Evolutionary conservation across 139 green algal genomes (phyloP), one percentile per base, ranked within the genome.

Genomic region (Coelastrella sp.): DNA sequence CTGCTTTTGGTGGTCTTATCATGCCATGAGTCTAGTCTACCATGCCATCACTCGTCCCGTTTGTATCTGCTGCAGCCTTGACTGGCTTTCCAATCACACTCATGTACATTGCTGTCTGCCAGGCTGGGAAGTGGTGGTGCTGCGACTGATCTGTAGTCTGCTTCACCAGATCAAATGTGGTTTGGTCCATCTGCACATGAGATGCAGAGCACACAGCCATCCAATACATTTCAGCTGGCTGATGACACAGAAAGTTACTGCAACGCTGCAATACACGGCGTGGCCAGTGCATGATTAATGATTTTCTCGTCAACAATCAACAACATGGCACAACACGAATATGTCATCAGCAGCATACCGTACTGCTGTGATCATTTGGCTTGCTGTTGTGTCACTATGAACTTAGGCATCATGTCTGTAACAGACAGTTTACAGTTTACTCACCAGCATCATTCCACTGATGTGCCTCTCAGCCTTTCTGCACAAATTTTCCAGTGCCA

Each of bases 401-500:
- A 49, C 1, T 49, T 49, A 49, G 1, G 35, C 35, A 49, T 49
- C 35, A 49, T 49, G 35, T 49, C 14, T 70, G 14, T 70, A 20
- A 70, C 14, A 12, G 14, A 70, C 14, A 15, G 14, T 70, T 7
- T 3, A 20, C 63, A 20, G 12, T 70, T 15, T 15, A 70, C 68
- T 76, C 68, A 76, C 68, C 68, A 78, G 24, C 58, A 89, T 82
- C 85, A 89, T 89, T 60, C 73, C 85, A 63, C 72, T 83, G 14
- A 89, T 89, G 58, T 89, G 85, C 49, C 85, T 76, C 85, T 89
- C 85, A 22, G 85, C 85, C 85, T 89, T 82, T 25, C n/a, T 88
- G 66, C 83, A 88, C 27, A 95, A 60, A 35, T 91, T 91, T 80
- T 93, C 93, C 60, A 95, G 84, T 22, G 93, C 91, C 59, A 95